Base-by-base conservation (phyloP, 352 stramenopile genomes). In the Pythium grandisporangium region DNA sequence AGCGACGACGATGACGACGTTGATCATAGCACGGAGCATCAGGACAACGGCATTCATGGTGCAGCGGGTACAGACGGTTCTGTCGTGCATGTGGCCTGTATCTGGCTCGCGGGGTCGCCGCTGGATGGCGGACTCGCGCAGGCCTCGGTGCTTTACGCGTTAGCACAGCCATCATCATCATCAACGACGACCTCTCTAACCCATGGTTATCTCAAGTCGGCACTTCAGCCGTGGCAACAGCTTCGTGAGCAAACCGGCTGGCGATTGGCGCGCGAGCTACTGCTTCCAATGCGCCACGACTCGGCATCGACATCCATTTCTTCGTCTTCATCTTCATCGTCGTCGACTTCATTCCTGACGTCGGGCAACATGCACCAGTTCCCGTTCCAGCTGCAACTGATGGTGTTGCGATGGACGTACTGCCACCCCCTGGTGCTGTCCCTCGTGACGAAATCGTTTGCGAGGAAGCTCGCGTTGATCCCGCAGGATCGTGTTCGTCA, bases 401-500 rank as follows among this genome's bases (percentile, higher is more conserved):
- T 89, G 14, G 37, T 84, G 5, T 37, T 92, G 16, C 69, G 75
- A 5, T 87, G 76, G 75, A 82, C 68, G 24, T 70, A 79, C 43
- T 92, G 77, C 46, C 72, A 86, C 32, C 75, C 74, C 11, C 19
- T 41, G 4, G 43, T 87, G 26, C 26, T 71, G 4, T 42, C 43
- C 6, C 43, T 55, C 3, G 48, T 82, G 6, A 43, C 34, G 0
- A 69, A 57, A 43, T 70, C 69, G 13, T 64, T 92, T 12, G 42
- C 35, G 14, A 56, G 72, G 21, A 77, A 92, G 40, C 55, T 67
- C 19, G 39, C 61, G 12, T 42, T 80, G 0, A 70, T 71, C 13
- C 72, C 70, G 14, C 62, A 84, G 46, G 14, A 25, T 8, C 68
- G 70, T 7, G 45, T 78, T 2, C 56, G 57, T 0, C 23, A 47